Evolutionary conservation across 352 stramenopile species (phyloP).

Genomic region (Elongisporangium undulatum): DNA sequence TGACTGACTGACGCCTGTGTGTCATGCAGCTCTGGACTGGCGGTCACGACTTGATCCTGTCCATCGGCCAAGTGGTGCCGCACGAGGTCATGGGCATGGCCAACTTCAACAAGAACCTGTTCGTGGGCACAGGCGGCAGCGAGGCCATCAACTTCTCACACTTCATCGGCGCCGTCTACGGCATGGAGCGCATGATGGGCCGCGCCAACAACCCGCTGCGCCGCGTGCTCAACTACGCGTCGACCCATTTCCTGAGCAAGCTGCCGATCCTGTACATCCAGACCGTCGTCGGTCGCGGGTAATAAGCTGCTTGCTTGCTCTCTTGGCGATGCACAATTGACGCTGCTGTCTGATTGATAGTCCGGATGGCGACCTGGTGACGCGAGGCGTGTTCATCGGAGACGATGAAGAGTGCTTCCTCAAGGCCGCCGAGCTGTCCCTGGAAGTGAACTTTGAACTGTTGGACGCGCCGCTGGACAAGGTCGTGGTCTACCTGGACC

Average conservation of each 20-base stretch:
- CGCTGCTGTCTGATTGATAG: conserved; percentile 15
- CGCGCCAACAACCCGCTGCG: conserved; percentile 93
- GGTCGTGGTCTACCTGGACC: conserved; percentile 95
- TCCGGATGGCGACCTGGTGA: conserved; percentile 59
- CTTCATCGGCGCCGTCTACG: conserved; percentile 97
- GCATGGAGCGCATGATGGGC: conserved; percentile 99
- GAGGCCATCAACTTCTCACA: conserved; percentile 97
- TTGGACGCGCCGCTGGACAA: conserved; percentile 90
- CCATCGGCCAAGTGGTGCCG: conserved; percentile 96
- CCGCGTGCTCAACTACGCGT: conserved; percentile 95
- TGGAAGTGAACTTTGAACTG: conserved; percentile 96
- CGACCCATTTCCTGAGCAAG: conserved; percentile 86
- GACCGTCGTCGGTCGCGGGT: conserved; percentile 91
- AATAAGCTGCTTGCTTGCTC: too few species aligned
- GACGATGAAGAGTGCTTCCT: conserved; percentile 96
- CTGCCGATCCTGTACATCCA: conserved; percentile 95
- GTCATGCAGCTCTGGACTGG: conserved; percentile 85
- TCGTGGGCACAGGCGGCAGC: conserved; percentile 92
- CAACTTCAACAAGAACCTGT: conserved; percentile 99
- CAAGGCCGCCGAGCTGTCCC: conserved; percentile 90
- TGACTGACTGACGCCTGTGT: conserved; percentile 5
- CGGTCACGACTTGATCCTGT: conserved; percentile 91
- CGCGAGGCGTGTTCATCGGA: conserved; percentile 93
- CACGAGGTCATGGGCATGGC: conserved; percentile 98
- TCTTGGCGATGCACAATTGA: too few species aligned